Conservation (phyloP, 257 asterid genomes). For the Solanum chilense region DNA sequence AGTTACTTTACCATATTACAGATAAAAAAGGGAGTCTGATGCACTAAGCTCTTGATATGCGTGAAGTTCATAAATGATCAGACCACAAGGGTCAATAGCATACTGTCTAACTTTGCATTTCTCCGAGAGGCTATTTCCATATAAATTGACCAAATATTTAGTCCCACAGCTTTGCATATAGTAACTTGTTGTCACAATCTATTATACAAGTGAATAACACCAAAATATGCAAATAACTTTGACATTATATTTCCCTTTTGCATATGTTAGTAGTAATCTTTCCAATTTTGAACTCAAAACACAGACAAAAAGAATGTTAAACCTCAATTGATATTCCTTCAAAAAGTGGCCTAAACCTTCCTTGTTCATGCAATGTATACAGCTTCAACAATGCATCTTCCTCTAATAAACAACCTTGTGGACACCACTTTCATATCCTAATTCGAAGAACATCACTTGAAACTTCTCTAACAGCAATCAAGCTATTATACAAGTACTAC, state of each 20-base stretch:
- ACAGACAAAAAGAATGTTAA: neutral
- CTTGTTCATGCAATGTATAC: slow-evolving; percentile 71
- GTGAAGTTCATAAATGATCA: no score
- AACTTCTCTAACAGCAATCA: slow-evolving; percentile 32
- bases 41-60: no score
- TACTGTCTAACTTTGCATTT: neutral
- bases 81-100: no score
- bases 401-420: slow-evolving; percentile 69
- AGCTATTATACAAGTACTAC: neutral
- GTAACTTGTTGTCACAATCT: neutral
- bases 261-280: neutral
- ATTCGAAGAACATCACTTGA: slow-evolving; percentile 40
- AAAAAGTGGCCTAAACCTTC: slow-evolving; percentile 58
- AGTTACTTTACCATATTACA: neutral
- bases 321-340: slow-evolving; percentile 46
- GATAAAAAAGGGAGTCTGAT: no score
- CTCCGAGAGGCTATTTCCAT: neutral
- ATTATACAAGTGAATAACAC: neutral
- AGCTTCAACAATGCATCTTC: slow-evolving; percentile 86
- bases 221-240: neutral
- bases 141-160: neutral
- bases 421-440: slow-evolving; percentile 47
- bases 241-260: neutral
- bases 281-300: neutral
- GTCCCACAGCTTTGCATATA: neutral